Conservation (phyloP, 495 filamentous ascomycete species). For the Penicillium longicatenatum region DNA sequence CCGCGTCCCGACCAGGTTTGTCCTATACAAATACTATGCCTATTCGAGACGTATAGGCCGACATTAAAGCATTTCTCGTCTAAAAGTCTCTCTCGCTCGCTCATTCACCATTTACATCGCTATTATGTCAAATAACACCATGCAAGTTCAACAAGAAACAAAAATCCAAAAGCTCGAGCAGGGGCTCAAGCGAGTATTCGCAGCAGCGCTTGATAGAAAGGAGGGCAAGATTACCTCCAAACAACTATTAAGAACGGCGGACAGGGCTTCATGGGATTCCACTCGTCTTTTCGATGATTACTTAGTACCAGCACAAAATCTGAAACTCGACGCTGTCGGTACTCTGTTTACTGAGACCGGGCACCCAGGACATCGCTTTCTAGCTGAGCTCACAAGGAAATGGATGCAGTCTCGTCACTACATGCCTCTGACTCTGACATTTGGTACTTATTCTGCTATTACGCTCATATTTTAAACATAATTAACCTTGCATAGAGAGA, state of each 20-base stretch:
- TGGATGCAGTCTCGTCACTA: neutral
- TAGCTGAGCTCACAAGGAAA: neutral
- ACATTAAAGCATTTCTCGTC: neutral
- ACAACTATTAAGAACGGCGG: neutral
- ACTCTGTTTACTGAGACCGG: neutral
- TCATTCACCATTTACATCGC: neutral
- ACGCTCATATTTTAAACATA: neutral
- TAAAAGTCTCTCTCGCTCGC: neutral
- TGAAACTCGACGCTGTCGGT: neutral
- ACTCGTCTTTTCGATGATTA: neutral
- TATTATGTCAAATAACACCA: neutral
- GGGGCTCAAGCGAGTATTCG: neutral
- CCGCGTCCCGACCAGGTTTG: neutral
- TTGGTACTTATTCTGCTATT: neutral
- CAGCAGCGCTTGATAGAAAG: conserved; percentile 1
- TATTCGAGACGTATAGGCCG: neutral
- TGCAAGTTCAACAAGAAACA: neutral
- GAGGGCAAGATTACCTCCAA: conserved; percentile 1
- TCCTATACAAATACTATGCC: neutral
- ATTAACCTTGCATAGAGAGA: neutral
- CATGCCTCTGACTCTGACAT: neutral
- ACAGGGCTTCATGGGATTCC: neutral
- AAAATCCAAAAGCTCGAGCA: neutral
- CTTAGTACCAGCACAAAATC: neutral
- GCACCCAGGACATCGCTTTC: neutral